Percentiles rank a stretch among this genome's conserved stretches.
phyloP scores from a whole-genome alignment of 495 filamentous ascomycete species.

The Platismatia glauca region DNA sequence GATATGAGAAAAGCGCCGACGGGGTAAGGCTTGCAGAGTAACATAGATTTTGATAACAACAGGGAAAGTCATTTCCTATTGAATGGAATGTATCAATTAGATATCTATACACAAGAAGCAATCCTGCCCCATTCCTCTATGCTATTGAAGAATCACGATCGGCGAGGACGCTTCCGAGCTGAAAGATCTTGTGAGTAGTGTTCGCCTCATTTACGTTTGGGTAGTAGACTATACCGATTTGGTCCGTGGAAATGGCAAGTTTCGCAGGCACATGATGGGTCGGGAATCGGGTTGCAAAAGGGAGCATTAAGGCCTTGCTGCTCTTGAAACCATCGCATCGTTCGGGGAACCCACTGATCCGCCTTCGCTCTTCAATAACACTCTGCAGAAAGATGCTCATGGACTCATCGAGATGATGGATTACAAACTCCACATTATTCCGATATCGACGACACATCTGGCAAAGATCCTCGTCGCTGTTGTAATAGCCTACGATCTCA shows the following conservation, averaged over 20 bases:
- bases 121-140: not conserved
- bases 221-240: not conserved
- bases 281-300: slow-evolving; percentile 1
- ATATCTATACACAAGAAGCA: not conserved
- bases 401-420: not conserved
- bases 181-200: not conserved
- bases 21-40: too few relatives aligned
- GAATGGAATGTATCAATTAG: too few relatives aligned
- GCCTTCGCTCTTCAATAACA: not conserved
- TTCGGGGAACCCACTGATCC: not conserved
- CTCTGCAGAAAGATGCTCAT: not conserved
- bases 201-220: not conserved
- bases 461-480: not conserved
- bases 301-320: not conserved
- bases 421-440: not conserved
- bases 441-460: not conserved
- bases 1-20: too few relatives aligned
- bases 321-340: not conserved
- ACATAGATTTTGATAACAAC: too few relatives aligned
- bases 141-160: not conserved
- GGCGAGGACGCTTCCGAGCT: not conserved
- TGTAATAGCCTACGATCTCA: not conserved
- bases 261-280: not conserved
- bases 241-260: not conserved
- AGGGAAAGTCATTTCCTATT: too few relatives aligned